phyloP scores from a whole-genome alignment of 2,329 filamentous ascomycete species.

The Dactylellina haptotyla region DNA sequence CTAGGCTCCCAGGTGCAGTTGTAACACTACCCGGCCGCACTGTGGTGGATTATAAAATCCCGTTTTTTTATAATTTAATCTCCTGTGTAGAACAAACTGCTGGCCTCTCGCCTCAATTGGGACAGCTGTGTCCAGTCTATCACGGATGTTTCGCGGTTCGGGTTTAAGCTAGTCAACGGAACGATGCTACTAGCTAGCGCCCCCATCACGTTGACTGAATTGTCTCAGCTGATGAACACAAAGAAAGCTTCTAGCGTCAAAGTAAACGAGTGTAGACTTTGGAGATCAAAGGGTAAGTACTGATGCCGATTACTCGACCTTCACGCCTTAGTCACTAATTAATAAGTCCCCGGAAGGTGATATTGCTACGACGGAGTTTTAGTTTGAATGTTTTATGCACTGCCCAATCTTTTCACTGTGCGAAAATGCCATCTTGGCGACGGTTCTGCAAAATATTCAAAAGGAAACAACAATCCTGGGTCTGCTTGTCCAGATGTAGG shows the following conservation, averaged over 20 bases:
- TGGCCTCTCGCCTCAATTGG: background rate
- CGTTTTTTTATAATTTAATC: slow-evolving; percentile 27
- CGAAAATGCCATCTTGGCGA: background rate
- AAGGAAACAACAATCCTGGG: background rate
- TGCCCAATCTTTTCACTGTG: background rate
- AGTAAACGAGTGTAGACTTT: no score
- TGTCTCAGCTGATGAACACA: slow-evolving; percentile 18
- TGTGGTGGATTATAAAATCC: slow-evolving; percentile 27
- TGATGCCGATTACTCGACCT: no score
- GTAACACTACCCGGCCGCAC: slow-evolving; percentile 17
- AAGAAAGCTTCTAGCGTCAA: background rate
- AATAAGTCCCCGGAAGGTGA: background rate
- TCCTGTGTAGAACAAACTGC: background rate
- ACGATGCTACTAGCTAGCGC: slow-evolving; percentile 15
- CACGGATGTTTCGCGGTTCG: slow-evolving; percentile 32
- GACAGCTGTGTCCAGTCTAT: background rate
- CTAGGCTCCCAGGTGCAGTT: background rate
- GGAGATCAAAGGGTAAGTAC: no score
- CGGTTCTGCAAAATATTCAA: background rate
- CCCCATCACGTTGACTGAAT: slow-evolving; percentile 7
- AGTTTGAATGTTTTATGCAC: background rate
- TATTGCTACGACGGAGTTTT: background rate
- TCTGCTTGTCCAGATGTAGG: slow-evolving; percentile 1
- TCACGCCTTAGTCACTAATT: background rate
- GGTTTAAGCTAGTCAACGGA: slow-evolving; percentile 14